Evolutionary conservation across 1,139 yeast genomes (phyloP).

Genomic region (Yamadazyma kanchanaburiensis): DNA sequence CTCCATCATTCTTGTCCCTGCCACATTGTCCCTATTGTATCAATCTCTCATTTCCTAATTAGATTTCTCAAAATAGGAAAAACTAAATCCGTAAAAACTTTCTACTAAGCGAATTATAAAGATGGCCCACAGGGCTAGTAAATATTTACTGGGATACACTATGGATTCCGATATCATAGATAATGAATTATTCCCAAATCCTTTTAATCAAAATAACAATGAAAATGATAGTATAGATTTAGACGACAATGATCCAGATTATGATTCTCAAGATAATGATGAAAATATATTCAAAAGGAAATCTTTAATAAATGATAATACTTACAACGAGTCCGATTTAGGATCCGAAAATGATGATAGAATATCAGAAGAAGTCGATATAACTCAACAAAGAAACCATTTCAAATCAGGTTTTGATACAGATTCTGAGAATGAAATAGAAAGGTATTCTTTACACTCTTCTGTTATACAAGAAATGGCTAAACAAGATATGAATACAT

Average conservation of each 20-base stretch:
- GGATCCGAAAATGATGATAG: not conserved
- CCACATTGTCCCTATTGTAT: not conserved
- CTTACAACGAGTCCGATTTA: conserved; percentile 5
- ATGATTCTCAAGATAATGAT: conserved; percentile 2
- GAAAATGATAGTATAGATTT: conserved; percentile 9
- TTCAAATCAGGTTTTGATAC: conserved; percentile 15
- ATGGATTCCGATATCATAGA: conserved; percentile 14
- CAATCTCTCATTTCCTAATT: not conserved
- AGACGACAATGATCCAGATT: conserved; percentile 1
- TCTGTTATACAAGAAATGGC: conserved; percentile 25
- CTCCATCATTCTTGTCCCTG: too few species aligned
- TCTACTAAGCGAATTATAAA: conserved; percentile 1
- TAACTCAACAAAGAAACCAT: conserved; percentile 8
- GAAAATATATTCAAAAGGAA: conserved; percentile 11
- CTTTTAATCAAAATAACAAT: conserved; percentile 7
- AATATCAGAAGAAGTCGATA: conserved; percentile 12
- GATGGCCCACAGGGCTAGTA: conserved; percentile 14
- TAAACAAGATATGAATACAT: conserved; percentile 8
- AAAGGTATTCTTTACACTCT: conserved; percentile 20
- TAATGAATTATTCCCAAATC: conserved; percentile 14
- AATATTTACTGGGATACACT: conserved; percentile 16
- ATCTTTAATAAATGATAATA: conserved; percentile 9
- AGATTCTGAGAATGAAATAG: conserved; percentile 10
- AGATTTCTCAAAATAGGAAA: conserved; percentile 1
- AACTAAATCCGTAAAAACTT: too few species aligned